Conservation (phyloP, 306 rosid species). For the Gastrolobium villosum region DNA sequence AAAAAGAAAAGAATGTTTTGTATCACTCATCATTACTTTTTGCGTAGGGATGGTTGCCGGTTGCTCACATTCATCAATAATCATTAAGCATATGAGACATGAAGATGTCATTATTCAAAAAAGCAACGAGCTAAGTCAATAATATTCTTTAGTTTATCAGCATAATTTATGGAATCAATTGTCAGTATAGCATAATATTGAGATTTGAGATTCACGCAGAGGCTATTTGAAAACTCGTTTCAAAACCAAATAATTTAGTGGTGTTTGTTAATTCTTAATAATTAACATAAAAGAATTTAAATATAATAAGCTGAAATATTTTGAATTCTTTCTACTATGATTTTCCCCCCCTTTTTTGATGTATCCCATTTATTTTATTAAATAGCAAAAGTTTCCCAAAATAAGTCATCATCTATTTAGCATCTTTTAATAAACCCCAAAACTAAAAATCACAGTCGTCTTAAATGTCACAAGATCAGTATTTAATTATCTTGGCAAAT, state of each 20-base stretch:
- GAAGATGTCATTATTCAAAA: slow-evolving; percentile 16
- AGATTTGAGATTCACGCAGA: slow-evolving; percentile 9
- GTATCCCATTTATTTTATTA: slow-evolving; percentile 3
- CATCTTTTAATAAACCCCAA: background rate
- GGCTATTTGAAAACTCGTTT: background rate
- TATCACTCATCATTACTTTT: slow-evolving; percentile 74
- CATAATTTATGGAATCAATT: slow-evolving; percentile 24
- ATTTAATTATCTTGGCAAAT: background rate
- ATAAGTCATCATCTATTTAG: slow-evolving; percentile 2
- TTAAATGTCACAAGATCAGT: background rate
- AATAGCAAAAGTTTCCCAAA: background rate
- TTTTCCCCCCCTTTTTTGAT: background rate
- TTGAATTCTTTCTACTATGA: background rate
- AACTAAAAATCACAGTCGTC: background rate
- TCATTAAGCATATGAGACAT: slow-evolving; percentile 63
- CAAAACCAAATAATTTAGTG: slow-evolving; percentile 12
- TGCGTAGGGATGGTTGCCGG: slow-evolving; percentile 88
- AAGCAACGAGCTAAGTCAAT: background rate
- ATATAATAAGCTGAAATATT: background rate
- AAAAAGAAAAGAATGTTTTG: slow-evolving; percentile 11
- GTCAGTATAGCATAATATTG: slow-evolving; percentile 17
- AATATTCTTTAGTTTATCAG: slow-evolving; percentile 25
- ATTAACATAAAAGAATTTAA: slow-evolving; percentile 7
- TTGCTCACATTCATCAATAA: slow-evolving; percentile 88
- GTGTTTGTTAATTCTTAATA: slow-evolving; percentile 16